Evolutionary conservation across 2,329 filamentous ascomycete genomes (phyloP).

Genomic region (Aureobasidium leucospermi): DNA sequence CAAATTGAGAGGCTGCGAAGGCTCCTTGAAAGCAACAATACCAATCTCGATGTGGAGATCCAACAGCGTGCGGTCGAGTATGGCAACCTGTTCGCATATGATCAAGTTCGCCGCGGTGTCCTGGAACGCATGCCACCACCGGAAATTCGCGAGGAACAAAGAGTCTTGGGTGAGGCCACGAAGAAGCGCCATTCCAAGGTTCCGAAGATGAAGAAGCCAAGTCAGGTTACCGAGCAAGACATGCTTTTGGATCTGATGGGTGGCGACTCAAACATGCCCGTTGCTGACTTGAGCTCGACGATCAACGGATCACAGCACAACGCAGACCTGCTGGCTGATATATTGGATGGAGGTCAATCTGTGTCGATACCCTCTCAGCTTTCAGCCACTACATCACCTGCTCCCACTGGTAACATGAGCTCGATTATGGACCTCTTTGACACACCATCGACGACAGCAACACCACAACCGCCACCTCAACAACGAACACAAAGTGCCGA

Average conservation of each 20-base stretch:
- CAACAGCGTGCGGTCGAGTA: conserved; percentile 96
- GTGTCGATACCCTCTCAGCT: conserved; percentile 36
- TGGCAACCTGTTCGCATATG: conserved; percentile 84
- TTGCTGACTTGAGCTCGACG: conserved; percentile 46
- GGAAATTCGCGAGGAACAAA: conserved; percentile 91
- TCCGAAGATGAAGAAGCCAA: conserved; percentile 63
- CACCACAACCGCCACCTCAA: conserved; percentile 35
- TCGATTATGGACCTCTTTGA: conserved; percentile 89
- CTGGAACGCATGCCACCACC: conserved; percentile 97
- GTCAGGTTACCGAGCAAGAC: conserved; percentile 84
- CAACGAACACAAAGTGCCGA: conserved; percentile 30
- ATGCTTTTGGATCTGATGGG: conserved; percentile 90
- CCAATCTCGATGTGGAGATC: conserved; percentile 87
- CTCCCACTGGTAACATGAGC: conserved; percentile 31
- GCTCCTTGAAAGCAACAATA: conserved; percentile 68
- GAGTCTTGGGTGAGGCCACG: conserved; percentile 75
- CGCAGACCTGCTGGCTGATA: conserved; percentile 83
- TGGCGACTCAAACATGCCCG: conserved; percentile 56
- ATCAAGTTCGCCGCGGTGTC: conserved; percentile 80
- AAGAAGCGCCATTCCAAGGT: conserved; percentile 44
- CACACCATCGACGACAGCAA: conserved; percentile 35
- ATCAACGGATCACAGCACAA: conserved; percentile 60
- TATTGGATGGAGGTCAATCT: conserved; percentile 65
- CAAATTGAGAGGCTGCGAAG: conserved; percentile 81
- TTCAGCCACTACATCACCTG: conserved; percentile 28